phyloP scores from a whole-genome alignment of 2,329 filamentous ascomycete species.

The Pseudogymnoascus sp. region DNA sequence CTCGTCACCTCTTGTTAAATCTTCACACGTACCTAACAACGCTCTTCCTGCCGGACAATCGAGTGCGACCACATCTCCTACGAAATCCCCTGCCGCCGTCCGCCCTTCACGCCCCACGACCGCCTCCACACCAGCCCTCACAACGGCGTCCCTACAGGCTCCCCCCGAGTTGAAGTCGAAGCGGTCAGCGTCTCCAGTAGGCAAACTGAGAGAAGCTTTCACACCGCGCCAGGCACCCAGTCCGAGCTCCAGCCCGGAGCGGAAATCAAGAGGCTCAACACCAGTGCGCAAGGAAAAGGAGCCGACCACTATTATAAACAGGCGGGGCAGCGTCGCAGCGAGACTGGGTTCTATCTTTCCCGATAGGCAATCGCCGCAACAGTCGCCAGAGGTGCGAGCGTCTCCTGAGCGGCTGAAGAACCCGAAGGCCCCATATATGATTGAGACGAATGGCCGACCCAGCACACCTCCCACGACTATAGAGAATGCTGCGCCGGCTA shows the following conservation, averaged over 20 bases:
- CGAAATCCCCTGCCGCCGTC: slow-evolving; percentile 28
- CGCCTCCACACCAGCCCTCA: slow-evolving; percentile 26
- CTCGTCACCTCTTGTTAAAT: slow-evolving; percentile 59
- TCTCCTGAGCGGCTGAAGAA: not conserved
- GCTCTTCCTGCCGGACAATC: not conserved
- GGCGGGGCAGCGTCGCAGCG: slow-evolving; percentile 24
- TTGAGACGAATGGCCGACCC: slow-evolving; percentile 23
- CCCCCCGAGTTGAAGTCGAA: slow-evolving; percentile 39
- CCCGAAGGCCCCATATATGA: slow-evolving; percentile 7
- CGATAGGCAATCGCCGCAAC: slow-evolving; percentile 20
- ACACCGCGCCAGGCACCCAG: slow-evolving; percentile 36
- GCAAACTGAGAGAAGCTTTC: slow-evolving; percentile 66
- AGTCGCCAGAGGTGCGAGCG: not conserved
- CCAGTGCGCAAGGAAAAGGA: slow-evolving; percentile 19
- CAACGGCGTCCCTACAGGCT: slow-evolving; percentile 34
- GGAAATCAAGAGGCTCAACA: slow-evolving; percentile 20
- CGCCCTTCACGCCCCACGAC: slow-evolving; percentile 23
- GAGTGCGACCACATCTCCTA: slow-evolving; percentile 23
- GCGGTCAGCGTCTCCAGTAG: slow-evolving; percentile 60
- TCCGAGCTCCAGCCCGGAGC: slow-evolving; percentile 40
- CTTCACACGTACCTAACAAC: slow-evolving; percentile 40
- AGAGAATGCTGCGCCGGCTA: slow-evolving; percentile 38
- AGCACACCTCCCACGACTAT: slow-evolving; percentile 23
- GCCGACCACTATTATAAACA: slow-evolving; percentile 11
- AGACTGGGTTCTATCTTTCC: slow-evolving; percentile 25